Evolutionary conservation across 1,284 basidiomycete species (phyloP).

Genomic region (Ganoderma leucocontextum): DNA sequence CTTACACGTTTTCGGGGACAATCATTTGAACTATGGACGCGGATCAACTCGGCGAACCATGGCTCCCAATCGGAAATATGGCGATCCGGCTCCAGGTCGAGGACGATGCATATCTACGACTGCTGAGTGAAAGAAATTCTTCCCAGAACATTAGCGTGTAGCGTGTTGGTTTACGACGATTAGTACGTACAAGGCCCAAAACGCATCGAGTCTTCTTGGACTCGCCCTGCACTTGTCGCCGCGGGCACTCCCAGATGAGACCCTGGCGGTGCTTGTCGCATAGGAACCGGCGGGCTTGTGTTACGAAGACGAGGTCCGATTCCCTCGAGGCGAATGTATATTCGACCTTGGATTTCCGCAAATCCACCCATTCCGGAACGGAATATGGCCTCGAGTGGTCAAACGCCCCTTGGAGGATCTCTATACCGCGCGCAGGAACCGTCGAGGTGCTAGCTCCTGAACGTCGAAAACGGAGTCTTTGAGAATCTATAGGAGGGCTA

Average conservation of each 20-base stretch:
- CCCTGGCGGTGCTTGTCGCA: background rate
- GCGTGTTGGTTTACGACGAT: background rate
- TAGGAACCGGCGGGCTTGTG: background rate
- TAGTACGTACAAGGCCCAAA: background rate
- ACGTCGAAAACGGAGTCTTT: background rate
- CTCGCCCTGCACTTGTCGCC: background rate
- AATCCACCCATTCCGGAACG: background rate
- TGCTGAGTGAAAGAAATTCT: background rate
- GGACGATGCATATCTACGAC: background rate
- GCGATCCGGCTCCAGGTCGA: background rate
- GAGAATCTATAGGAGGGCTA: too few relatives aligned
- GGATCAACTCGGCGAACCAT: background rate
- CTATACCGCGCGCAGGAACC: background rate
- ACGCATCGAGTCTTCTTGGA: background rate
- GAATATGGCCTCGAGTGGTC: background rate
- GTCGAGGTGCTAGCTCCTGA: background rate
- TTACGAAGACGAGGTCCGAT: background rate
- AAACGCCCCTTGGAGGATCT: background rate
- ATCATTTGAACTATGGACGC: too few relatives aligned
- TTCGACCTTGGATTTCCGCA: background rate
- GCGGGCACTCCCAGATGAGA: background rate
- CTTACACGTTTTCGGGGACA: too few relatives aligned
- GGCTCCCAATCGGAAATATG: background rate
- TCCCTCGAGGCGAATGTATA: background rate
- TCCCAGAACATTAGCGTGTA: background rate